These are phyloP conservation scores for Brasenia schreberi DNA, from an alignment of 164 flowering plant species.

Conservation along the genomic window DNA sequence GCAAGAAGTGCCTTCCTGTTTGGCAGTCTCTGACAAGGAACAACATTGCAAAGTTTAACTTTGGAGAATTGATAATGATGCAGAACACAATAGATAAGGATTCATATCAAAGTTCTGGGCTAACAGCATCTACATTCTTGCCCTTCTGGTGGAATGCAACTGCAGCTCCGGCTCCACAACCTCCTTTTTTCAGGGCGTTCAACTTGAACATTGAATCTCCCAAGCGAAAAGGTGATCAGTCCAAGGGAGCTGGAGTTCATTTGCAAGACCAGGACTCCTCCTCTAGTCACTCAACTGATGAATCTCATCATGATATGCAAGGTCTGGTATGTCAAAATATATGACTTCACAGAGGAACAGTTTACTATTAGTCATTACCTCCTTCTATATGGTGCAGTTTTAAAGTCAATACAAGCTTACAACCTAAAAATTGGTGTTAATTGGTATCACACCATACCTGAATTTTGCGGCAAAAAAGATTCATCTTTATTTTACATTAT, in stretches of 20 bases:
- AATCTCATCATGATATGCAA: constrained; percentile 25
- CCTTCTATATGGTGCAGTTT: no score
- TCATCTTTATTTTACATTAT: no score
- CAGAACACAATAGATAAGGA: constrained; percentile 17
- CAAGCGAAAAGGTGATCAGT: constrained; percentile 14
- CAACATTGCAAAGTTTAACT: no score
- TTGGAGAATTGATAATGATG: constrained; percentile 5
- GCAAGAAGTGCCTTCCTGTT: no score
- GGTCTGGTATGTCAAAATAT: not conserved
- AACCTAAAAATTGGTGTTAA: no score
- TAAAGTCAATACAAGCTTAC: no score
- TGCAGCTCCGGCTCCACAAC: constrained; percentile 18
- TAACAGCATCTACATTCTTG: constrained; percentile 15
- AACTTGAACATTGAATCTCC: constrained; percentile 32
- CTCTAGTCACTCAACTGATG: constrained; percentile 41
- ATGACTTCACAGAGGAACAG: no score
- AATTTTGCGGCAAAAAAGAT: no score
- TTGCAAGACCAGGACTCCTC: constrained; percentile 41
- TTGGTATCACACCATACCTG: no score
- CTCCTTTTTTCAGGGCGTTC: constrained; percentile 16
- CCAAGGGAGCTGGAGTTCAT: constrained; percentile 26
- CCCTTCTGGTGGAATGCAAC: constrained; percentile 29
- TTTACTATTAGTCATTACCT: no score
- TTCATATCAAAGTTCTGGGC: constrained; percentile 13
- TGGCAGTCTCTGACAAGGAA: no score